Base-by-base conservation (phyloP, 176 grass and related monocot species). In the Eremochloa ophiuroides region DNA sequence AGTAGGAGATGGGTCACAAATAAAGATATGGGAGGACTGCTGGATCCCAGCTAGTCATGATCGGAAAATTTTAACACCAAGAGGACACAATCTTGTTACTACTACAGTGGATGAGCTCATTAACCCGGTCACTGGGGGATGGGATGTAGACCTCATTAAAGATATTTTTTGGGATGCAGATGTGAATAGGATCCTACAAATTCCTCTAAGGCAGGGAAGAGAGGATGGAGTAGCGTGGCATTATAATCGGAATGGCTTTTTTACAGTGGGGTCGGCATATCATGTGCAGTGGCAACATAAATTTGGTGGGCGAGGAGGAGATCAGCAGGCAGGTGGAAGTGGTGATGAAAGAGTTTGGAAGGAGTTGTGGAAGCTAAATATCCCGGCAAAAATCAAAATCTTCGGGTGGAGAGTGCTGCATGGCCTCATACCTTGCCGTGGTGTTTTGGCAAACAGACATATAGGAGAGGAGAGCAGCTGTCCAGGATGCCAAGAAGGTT, bases 401-500 rank as follows among this genome's bases (percentile, higher is more conserved):
- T 61, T 28, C 3, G 58, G 23, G 3, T 61, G 58, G 58, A 9
- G 56, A 2, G 56, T 23, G 3, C 2, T 59, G 0, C 56, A 26
- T 10, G 56, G 56, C 4, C 10, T 25, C 10, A 26, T 60, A 5
- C 56, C 56, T 0, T 60, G 23, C 2, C 8, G 5, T 12, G 56
- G 22, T 0, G 5, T 60, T 2, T 4, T 60, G 0, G 56, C 56
- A 1, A 60, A 27, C 2, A 4, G 11, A 2, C 56, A 60, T 12
- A 60, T 60, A 4, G 23, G 2, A 1, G 13, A 60, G 2, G 2
- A 0, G 1, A 14, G 58, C 0, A 5, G 3, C 3, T 61, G 58
- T 2, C 58, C 23, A 1, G 1, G 5, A 0, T 61, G 58, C 1
- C 7, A 13, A 4, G 0, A 0, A 1, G 14, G 5, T 1, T 26